These are phyloP conservation scores for Lasiosphaeris hirsuta DNA, from an alignment of 495 filamentous ascomycete genomes.

Conservation along the genomic window DNA sequence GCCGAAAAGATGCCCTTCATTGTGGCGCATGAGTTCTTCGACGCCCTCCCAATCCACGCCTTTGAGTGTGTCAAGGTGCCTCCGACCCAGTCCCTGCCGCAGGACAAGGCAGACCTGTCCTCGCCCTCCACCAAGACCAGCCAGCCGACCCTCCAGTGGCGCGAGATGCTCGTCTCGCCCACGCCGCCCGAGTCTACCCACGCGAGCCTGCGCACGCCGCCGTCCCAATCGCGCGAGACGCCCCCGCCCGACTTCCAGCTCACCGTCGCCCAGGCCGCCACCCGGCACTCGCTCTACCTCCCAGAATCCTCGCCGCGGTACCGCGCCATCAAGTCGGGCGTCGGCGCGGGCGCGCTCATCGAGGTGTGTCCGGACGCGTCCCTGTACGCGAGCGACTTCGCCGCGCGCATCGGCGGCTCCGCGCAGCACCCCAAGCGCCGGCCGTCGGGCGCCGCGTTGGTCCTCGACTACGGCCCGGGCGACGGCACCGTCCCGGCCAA, in stretches of 20 bases:
- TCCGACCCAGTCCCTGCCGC: conserved; percentile 39
- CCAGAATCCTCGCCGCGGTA: conserved; percentile 82
- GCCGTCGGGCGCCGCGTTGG: conserved; percentile 79
- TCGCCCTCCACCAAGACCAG: conserved; percentile 42
- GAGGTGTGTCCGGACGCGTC: conserved; percentile 86
- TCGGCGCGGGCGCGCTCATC: conserved; percentile 62
- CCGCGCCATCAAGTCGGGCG: conserved; percentile 60
- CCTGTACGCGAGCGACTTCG: conserved; percentile 75
- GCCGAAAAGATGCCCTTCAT: conserved; percentile 79
- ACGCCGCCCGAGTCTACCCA: conserved; percentile 49
- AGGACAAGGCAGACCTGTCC: conserved; percentile 39
- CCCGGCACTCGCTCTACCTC: conserved; percentile 78
- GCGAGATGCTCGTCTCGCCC: conserved; percentile 81
- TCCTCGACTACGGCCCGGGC: conserved; percentile 88
- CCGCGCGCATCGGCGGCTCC: conserved; percentile 73
- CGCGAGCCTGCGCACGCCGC: conserved; percentile 42
- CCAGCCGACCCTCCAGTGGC: conserved; percentile 66
- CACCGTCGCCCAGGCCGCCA: conserved; percentile 66
- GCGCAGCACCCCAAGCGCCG: conserved; percentile 50
- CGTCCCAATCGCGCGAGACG: conserved; percentile 52
- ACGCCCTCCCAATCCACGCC: conserved; percentile 95
- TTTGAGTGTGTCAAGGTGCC: conserved; percentile 68
- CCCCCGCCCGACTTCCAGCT: conserved; percentile 77
- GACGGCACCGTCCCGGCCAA: conserved; percentile 72
- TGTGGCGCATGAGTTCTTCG: conserved; percentile 96